Conservation (phyloP, 805 yeast genomes). For the Teunomyces atbi region DNA sequence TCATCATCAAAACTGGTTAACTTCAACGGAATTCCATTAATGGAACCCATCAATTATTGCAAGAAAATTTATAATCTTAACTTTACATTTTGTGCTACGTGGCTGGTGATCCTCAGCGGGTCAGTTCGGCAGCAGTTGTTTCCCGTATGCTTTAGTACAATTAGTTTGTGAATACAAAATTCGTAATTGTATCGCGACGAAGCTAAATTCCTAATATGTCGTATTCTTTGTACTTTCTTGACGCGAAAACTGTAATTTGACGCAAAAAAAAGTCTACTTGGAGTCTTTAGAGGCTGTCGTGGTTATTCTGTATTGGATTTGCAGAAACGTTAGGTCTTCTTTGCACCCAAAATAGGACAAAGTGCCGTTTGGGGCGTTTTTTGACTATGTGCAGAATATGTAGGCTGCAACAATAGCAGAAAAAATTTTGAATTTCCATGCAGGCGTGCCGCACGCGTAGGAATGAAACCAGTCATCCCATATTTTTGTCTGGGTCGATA, state of each 20-base stretch:
- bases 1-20: background rate
- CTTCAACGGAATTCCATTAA: background rate
- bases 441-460: constrained; percentile 1
- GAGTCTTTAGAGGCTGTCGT: background rate
- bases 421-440: background rate
- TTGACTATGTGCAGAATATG: background rate
- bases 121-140: background rate
- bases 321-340: constrained; percentile 4
- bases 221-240: background rate
- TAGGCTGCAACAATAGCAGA: background rate
- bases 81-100: background rate
- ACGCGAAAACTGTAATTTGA: background rate
- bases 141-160: background rate
- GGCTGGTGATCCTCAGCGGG: background rate
- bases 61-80: background rate
- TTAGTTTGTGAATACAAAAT: background rate
- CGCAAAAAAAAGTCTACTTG: background rate
- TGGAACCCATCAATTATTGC: background rate
- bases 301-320: background rate
- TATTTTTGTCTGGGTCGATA: background rate
- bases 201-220: background rate
- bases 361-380: background rate
- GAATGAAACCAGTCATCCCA: background rate
- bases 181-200: background rate
- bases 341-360: constrained; percentile 1